These are phyloP conservation scores for Tremella yokohamensis DNA, from an alignment of 768 basidiomycete genomes.

Conservation along the genomic window DNA sequence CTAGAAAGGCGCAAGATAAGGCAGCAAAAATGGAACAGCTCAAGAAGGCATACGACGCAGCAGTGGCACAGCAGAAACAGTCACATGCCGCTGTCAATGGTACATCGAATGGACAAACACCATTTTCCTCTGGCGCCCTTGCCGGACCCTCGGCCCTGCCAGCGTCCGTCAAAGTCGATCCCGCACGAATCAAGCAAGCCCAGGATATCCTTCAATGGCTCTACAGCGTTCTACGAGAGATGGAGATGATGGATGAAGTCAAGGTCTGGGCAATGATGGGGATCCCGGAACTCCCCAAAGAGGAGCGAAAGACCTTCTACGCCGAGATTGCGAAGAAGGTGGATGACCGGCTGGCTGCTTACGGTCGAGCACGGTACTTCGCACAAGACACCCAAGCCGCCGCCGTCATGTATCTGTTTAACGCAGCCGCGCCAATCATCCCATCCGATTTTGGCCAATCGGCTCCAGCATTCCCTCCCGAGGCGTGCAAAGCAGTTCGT, in stretches of 20 bases:
- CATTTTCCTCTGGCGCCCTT: background rate
- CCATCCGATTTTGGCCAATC: background rate
- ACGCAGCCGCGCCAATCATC: background rate
- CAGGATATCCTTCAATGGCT: constrained; percentile 30
- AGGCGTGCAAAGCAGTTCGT: background rate
- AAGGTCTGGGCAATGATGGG: constrained; percentile 26
- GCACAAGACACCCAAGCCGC: background rate
- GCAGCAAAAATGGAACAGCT: constrained; percentile 1
- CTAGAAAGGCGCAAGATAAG: background rate
- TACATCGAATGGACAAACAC: background rate
- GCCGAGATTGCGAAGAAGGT: constrained; percentile 13
- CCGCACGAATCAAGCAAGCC: constrained; percentile 8
- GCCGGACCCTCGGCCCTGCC: background rate
- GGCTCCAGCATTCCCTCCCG: background rate
- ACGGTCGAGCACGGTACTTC: constrained; percentile 9
- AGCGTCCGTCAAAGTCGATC: background rate
- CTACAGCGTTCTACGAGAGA: constrained; percentile 20
- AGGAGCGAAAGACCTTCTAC: constrained; percentile 16
- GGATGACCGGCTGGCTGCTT: constrained; percentile 12
- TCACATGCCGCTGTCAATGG: background rate
- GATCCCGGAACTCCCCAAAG: constrained; percentile 23
- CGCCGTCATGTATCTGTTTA: background rate
- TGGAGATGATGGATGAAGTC: constrained; percentile 8
- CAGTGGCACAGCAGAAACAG: background rate
- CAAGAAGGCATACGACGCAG: constrained; percentile 2